Conservation (phyloP, 768 basidiomycete genomes). For the Dioszegia hungarica region DNA sequence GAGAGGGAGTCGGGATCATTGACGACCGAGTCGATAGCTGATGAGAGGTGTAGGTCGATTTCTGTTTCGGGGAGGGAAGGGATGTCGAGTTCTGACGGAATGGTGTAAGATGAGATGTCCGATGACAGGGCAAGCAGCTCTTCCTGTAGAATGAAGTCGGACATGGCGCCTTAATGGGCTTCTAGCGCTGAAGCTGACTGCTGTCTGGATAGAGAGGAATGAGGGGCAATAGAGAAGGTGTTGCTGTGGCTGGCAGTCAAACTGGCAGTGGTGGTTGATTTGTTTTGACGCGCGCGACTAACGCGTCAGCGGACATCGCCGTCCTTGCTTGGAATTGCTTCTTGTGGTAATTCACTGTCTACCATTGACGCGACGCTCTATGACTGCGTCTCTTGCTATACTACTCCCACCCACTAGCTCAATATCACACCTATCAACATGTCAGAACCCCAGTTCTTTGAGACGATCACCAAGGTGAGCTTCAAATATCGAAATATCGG, state of each 20-base stretch:
- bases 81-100: constrained; percentile 65
- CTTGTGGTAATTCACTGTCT: neutral
- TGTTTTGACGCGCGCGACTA: constrained; percentile 8
- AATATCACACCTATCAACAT: constrained; percentile 2
- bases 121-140: constrained; percentile 62
- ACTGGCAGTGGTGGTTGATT: constrained; percentile 1
- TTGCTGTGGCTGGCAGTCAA: neutral
- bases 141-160: constrained; percentile 69
- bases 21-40: constrained; percentile 75
- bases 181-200: neutral
- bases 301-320: neutral
- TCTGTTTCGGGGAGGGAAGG: constrained; percentile 52
- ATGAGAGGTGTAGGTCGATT: constrained; percentile 53
- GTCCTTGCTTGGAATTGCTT: too few species aligned
- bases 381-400: neutral
- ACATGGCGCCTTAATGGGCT: neutral
- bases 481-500: neutral
- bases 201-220: too few species aligned
- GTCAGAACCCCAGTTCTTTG: constrained; percentile 41
- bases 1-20: constrained; percentile 68
- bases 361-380: neutral
- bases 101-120: constrained; percentile 61
- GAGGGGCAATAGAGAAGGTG: too few species aligned
- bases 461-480: constrained; percentile 44
- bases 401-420: neutral